phyloP scores from a whole-genome alignment of 441 rosid genomes.

The Mallotus japonicus region DNA sequence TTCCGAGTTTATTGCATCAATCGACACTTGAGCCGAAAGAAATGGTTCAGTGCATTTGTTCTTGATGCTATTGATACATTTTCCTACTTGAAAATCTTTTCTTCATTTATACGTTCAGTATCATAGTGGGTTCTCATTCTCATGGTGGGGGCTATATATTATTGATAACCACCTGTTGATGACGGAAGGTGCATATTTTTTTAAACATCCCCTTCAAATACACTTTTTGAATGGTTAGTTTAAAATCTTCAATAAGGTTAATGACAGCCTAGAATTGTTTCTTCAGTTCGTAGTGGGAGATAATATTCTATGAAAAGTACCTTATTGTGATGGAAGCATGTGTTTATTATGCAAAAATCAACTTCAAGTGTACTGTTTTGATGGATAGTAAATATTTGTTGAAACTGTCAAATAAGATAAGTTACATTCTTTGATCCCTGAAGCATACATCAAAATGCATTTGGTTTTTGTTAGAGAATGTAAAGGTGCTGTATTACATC shows the following conservation, averaged over 20 bases:
- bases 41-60: constrained; percentile 45
- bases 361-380: constrained; percentile 14
- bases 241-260: neutral
- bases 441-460: constrained; percentile 20
- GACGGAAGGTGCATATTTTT: constrained; percentile 16
- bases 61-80: constrained; percentile 29
- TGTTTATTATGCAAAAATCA: constrained; percentile 18
- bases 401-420: neutral
- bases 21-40: constrained; percentile 52
- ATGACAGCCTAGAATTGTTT: constrained; percentile 16
- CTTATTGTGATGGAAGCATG: constrained; percentile 15
- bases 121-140: constrained; percentile 16
- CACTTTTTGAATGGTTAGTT: constrained; percentile 10
- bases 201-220: constrained; percentile 12
- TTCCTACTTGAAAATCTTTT: constrained; percentile 25
- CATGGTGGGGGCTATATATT: constrained; percentile 11
- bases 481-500: constrained; percentile 50
- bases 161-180: constrained; percentile 22
- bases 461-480: constrained; percentile 21
- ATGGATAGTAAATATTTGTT: constrained; percentile 9
- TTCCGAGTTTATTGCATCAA: constrained; percentile 33
- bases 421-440: constrained; percentile 16
- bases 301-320: constrained; percentile 2
- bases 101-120: constrained; percentile 34
- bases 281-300: neutral